Percentiles rank a stretch among this genome's conserved stretches.
Conservation (phyloP, 2,329 filamentous ascomycete species). For the Colletotrichum sp. region DNA sequence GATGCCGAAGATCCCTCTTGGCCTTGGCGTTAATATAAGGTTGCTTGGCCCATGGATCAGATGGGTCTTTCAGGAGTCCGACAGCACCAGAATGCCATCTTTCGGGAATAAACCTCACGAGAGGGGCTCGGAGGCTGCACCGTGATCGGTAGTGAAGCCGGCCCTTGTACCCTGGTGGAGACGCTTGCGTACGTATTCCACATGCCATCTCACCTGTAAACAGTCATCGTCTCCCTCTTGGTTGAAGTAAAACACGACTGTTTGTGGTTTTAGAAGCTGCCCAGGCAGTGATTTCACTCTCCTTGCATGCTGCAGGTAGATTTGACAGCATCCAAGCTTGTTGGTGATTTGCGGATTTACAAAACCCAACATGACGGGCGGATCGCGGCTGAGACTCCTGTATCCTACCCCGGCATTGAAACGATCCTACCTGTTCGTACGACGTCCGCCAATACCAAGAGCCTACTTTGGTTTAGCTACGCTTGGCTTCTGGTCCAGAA, state of each 20-base stretch:
- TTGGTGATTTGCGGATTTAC: neutral
- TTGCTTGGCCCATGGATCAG: constrained; percentile 1
- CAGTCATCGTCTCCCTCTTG: neutral
- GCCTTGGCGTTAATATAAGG: constrained; percentile 1
- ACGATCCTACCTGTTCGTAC: neutral
- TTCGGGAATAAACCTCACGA: neutral
- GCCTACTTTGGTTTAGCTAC: neutral
- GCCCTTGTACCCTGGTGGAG: neutral
- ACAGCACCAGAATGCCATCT: neutral
- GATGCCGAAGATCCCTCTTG: constrained; percentile 8
- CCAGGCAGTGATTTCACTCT: neutral
- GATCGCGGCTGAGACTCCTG: neutral
- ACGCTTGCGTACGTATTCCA: neutral
- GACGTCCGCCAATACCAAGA: neutral
- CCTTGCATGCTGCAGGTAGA: neutral
- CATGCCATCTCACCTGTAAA: neutral
- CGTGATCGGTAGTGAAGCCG: neutral
- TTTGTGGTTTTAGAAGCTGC: neutral
- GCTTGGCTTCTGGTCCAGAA: neutral
- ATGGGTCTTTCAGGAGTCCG: neutral
- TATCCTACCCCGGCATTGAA: neutral
- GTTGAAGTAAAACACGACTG: neutral
- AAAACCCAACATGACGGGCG: neutral
- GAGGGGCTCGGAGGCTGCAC: neutral
- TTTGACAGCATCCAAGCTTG: neutral